Evolutionary conservation across 345 rosid species (phyloP).

Genomic region (Eutrema japonicum): DNA sequence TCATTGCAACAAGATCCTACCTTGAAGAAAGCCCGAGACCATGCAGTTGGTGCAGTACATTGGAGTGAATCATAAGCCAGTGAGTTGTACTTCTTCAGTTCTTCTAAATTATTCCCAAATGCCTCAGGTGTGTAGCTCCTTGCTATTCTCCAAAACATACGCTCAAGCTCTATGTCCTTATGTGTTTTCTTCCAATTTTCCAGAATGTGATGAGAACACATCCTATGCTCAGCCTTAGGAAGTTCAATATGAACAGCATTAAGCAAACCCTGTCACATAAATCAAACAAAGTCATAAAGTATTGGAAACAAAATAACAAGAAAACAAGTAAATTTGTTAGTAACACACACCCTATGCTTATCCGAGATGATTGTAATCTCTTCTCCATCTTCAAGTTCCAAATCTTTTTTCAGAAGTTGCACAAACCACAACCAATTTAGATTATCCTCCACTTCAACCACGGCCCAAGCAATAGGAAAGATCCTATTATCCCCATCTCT

Average conservation of each 20-base stretch:
- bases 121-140: background rate
- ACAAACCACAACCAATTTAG: background rate
- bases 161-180: background rate
- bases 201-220: constrained; percentile 8
- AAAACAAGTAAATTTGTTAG: too few relatives aligned
- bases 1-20: constrained; percentile 13
- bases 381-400: background rate
- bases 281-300: too few relatives aligned
- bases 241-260: background rate
- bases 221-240: background rate
- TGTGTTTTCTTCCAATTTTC: background rate
- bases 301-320: too few relatives aligned
- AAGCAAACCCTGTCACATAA: background rate
- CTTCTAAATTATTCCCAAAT: background rate
- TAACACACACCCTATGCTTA: background rate
- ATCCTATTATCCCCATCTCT: background rate
- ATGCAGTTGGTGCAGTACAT: background rate
- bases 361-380: background rate
- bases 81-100: background rate
- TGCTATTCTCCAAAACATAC: background rate
- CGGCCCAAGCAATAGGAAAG: background rate
- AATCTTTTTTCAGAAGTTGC: background rate
- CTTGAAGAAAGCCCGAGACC: background rate
- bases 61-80: background rate
- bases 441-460: background rate